Evolutionary conservation across 2,329 filamentous ascomycete species (phyloP).

Genomic region (Fusarium falciforme): DNA sequence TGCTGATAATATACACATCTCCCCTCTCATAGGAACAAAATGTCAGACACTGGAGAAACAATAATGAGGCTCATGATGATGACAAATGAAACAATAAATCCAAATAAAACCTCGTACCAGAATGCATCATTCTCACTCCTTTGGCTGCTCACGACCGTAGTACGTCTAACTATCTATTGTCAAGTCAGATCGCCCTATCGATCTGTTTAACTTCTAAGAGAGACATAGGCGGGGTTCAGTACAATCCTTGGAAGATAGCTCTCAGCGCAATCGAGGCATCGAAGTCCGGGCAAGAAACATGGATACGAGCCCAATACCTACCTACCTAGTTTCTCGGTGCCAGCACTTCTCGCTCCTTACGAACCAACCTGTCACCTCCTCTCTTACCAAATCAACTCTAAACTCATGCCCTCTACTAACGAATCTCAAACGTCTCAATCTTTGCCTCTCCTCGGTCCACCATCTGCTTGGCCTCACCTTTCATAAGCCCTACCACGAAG

Average conservation of each 20-base stretch:
- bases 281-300: background rate
- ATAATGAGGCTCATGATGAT: background rate
- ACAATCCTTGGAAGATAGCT: no score
- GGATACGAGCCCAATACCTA: background rate
- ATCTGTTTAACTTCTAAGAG: no score
- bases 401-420: background rate
- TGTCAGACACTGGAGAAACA: background rate
- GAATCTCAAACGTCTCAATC: background rate
- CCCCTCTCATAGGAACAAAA: background rate
- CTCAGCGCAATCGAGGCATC: background rate
- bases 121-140: no score
- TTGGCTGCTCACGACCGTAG: no score
- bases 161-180: no score
- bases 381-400: background rate
- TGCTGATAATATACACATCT: background rate
- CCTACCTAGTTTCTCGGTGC: background rate
- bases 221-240: no score
- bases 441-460: background rate
- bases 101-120: no score
- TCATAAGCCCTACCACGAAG: background rate
- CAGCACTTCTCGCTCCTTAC: background rate
- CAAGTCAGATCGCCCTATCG: no score
- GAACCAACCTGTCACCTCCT: background rate
- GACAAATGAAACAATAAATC: no score
- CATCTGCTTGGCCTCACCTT: background rate